These are phyloP conservation scores for Penicillium herquei DNA, from an alignment of 495 filamentous ascomycete genomes.

Conservation along the genomic window DNA sequence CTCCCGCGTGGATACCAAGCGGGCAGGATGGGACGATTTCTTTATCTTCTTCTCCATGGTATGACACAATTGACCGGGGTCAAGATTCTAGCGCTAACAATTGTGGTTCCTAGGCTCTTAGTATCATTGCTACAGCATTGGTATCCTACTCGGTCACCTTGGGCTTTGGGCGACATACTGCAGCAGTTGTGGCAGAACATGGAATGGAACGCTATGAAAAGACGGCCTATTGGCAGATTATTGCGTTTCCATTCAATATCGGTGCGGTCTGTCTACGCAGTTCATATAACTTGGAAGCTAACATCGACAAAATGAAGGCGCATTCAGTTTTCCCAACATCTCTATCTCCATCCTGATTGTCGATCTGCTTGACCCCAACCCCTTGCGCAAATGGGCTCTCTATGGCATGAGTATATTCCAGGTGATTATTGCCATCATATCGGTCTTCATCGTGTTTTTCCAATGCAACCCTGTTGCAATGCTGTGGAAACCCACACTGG, in stretches of 20 bases:
- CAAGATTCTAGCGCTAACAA: background rate
- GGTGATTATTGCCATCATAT: slow-evolving; percentile 21
- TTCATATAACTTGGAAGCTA: background rate
- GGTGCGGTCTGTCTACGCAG: slow-evolving; percentile 4
- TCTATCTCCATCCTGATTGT: slow-evolving; percentile 24
- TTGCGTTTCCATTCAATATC: slow-evolving; percentile 20
- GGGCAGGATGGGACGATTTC: slow-evolving; percentile 22
- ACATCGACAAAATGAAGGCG: slow-evolving; percentile 8
- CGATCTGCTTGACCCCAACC: slow-evolving; percentile 23
- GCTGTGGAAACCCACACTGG: slow-evolving; percentile 16
- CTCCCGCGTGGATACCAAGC: slow-evolving; percentile 8
- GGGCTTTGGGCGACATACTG: slow-evolving; percentile 24
- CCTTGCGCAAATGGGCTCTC: slow-evolving; percentile 13
- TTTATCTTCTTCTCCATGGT: slow-evolving; percentile 30
- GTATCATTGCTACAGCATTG: slow-evolving; percentile 21
- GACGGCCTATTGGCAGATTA: slow-evolving; percentile 19
- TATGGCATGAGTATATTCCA: slow-evolving; percentile 21
- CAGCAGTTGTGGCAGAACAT: slow-evolving; percentile 20
- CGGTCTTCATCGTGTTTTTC: slow-evolving; percentile 24
- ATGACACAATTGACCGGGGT: background rate
- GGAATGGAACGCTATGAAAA: slow-evolving; percentile 8
- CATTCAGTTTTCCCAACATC: slow-evolving; percentile 28
- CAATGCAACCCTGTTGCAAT: slow-evolving; percentile 19
- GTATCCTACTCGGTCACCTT: slow-evolving; percentile 22
- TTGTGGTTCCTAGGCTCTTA: slow-evolving; percentile 15